These are phyloP conservation scores for Entomortierella lignicola DNA, from an alignment of 192 early-diverging fungal species.

Conservation along the genomic window DNA sequence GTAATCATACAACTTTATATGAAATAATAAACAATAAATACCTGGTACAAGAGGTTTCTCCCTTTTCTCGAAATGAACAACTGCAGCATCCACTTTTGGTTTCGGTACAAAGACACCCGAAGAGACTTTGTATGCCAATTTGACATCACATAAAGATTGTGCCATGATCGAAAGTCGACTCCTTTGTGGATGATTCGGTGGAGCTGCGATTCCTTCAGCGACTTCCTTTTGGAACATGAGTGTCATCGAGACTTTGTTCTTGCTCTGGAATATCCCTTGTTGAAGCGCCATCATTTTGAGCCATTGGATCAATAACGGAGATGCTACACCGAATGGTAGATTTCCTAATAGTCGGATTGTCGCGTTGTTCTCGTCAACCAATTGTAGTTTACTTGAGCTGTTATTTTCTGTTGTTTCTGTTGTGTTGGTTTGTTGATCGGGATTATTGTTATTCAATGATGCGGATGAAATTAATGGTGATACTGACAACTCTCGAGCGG, in stretches of 20 bases:
- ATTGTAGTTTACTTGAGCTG: not conserved
- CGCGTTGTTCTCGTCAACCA: slow-evolving; percentile 11
- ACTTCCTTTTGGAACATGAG: slow-evolving; percentile 91
- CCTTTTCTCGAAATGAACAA: slow-evolving; percentile 74
- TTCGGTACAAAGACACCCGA: slow-evolving; percentile 77
- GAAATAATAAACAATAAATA: slow-evolving; percentile 9
- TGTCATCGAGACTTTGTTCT: slow-evolving; percentile 69
- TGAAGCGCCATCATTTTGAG: slow-evolving; percentile 64
- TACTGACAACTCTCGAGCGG: slow-evolving; percentile 26
- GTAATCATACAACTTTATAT: too few species aligned
- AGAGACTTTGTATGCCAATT: slow-evolving; percentile 70
- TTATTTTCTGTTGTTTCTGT: too few species aligned
- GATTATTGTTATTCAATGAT: not conserved
- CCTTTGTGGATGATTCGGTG: slow-evolving; percentile 59
- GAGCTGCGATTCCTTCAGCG: slow-evolving; percentile 72
- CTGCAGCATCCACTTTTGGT: slow-evolving; percentile 79
- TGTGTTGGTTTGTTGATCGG: not conserved
- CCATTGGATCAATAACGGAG: slow-evolving; percentile 79
- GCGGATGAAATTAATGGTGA: slow-evolving; percentile 13
- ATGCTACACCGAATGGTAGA: slow-evolving; percentile 81
- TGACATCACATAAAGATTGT: slow-evolving; percentile 76
- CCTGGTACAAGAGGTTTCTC: slow-evolving; percentile 55
- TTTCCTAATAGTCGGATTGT: slow-evolving; percentile 80
- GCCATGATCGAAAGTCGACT: slow-evolving; percentile 78
- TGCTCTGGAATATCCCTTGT: slow-evolving; percentile 70